Base-by-base conservation (phyloP, 306 rosid genomes). In the Inga leiocalycina region DNA sequence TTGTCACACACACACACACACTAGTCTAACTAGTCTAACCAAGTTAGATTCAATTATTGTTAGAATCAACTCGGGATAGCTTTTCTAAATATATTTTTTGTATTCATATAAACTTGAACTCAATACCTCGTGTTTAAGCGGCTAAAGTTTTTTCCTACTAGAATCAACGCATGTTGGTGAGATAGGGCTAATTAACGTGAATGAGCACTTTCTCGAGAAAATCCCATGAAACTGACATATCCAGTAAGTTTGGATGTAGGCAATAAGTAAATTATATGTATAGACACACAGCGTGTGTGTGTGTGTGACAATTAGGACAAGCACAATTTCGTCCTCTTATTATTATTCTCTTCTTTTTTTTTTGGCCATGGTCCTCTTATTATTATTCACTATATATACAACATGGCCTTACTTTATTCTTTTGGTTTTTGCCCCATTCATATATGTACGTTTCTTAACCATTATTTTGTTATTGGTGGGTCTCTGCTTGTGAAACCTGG, bases 401-500 rank as follows among this genome's bases (percentile, higher is more conserved):
- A 75, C 64, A 49, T 75, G 52, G 52, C 43, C 80, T 81, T 44
- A 48, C 19, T 74, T 81, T 41, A 4, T 7, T 54, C 19, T 19
- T 54, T 17, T 17, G 5, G 15, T 15, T 51, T 51, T 51, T 72
- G 16, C 69, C 70, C n/a, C 77, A n/a, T 75, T 51, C 79, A 27
- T 75, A 81, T 15, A 51, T 45, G 13, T 5, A 15, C 10, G 20
- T 2, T 17, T 79, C 70, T 81, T 15, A 48, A 35, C 86, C 80
- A 87, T 82, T 84, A 84, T 82, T 76, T 43, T 76, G 57, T 79
- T 79, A 49, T 76, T 79, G 83, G 83, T 84, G 88, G 81, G 88
- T 84, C 86, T 84, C 79, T 78, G 59, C 77, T 69, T 57, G 65
- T 48, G 64, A 37, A 27, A 78, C 65, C 69, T 27, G 39, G 43